phyloP scores from a whole-genome alignment of 345 rosid genomes.

The Populus pruinosa region DNA sequence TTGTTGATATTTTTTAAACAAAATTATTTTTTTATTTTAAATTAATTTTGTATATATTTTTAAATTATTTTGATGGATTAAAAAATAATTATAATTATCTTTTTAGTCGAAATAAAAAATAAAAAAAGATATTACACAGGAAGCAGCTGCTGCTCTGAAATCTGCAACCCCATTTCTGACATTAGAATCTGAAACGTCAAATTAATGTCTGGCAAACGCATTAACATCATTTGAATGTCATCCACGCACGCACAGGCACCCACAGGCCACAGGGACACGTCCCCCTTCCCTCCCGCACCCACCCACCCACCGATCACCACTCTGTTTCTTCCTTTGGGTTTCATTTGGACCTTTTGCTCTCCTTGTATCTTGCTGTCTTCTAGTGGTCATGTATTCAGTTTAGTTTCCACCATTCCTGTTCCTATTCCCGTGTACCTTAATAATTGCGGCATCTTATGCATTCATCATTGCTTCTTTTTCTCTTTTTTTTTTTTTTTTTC shows the following conservation, averaged over 20 bases:
- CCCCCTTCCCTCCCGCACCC: constrained; percentile 9
- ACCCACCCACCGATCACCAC: not conserved
- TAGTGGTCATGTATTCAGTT: not conserved
- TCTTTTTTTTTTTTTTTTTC: not conserved
- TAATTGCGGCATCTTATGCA: not conserved
- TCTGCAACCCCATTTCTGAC: constrained; percentile 30
- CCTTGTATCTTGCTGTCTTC: not conserved
- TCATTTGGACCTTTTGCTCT: not conserved
- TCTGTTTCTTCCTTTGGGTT: not conserved
- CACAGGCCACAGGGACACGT: not conserved
- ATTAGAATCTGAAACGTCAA: constrained; percentile 75
- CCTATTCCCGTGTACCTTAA: not conserved
- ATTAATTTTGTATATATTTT: too few relatives aligned
- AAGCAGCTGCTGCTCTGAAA: not conserved
- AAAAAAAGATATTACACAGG: too few relatives aligned
- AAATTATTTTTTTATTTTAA: too few relatives aligned
- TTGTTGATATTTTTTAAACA: too few relatives aligned
- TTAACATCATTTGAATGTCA: constrained; percentile 32
- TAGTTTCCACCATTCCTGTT: not conserved
- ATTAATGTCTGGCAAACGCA: constrained; percentile 36
- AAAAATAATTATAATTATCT: too few relatives aligned
- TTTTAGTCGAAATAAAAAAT: too few relatives aligned
- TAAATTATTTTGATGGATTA: too few relatives aligned
- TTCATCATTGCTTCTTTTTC: not conserved
- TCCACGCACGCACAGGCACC: not conserved